Evolutionary conservation across 1,139 yeast genomes (phyloP).

Genomic region (Petasospora fabianii): DNA sequence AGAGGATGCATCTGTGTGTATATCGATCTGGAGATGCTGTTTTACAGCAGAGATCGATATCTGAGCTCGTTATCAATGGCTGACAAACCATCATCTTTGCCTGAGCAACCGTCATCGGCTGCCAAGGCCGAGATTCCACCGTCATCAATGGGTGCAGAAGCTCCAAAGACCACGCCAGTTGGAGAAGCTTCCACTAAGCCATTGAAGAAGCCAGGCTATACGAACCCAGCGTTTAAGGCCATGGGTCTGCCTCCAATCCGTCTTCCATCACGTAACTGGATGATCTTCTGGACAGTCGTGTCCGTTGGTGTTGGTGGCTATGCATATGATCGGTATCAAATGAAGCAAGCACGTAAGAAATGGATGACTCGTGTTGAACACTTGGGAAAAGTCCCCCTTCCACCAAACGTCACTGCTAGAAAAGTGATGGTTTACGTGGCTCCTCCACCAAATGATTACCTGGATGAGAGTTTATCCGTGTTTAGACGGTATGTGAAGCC

Average conservation of each 20-base stretch:
- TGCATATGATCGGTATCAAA: constrained; percentile 74
- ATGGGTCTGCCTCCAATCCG: constrained; percentile 80
- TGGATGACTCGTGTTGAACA: constrained; percentile 63
- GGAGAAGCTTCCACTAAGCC: neutral
- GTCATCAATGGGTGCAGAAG: too few relatives aligned
- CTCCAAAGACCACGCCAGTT: neutral
- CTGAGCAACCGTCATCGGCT: too few relatives aligned
- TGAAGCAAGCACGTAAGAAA: constrained; percentile 56
- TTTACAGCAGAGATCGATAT: neutral
- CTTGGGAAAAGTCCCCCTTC: constrained; percentile 45
- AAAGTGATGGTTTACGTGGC: constrained; percentile 81
- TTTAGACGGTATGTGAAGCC: constrained; percentile 87
- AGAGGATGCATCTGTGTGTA: too few relatives aligned
- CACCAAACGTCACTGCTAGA: constrained; percentile 56
- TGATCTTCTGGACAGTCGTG: constrained; percentile 77
- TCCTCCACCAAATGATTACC: constrained; percentile 93
- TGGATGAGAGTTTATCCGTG: constrained; percentile 69
- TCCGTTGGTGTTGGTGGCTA: constrained; percentile 67
- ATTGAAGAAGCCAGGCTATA: constrained; percentile 40
- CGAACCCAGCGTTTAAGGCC: constrained; percentile 83
- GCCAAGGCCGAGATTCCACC: too few relatives aligned
- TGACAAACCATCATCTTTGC: neutral
- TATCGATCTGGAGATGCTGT: too few relatives aligned
- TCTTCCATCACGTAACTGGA: constrained; percentile 91
- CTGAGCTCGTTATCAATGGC: neutral